Conservation (phyloP, 306 rosid species). For the Gleditsia sinensis region DNA sequence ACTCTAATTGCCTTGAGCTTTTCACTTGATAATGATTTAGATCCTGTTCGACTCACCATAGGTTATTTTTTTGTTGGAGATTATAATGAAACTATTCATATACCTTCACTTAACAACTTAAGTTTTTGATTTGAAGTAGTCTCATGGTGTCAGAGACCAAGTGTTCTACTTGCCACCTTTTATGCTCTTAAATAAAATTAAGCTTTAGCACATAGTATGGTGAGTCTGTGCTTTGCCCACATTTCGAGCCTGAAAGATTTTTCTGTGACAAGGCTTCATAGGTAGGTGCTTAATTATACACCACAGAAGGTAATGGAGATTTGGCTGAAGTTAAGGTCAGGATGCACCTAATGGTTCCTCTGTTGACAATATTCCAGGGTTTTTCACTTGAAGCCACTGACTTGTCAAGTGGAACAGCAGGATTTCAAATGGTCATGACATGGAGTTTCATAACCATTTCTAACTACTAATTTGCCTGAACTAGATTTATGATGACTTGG, state of each 20-base stretch:
- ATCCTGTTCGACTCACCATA: conserved; percentile 37
- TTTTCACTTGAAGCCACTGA: neutral
- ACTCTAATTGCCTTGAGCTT: conserved; percentile 2
- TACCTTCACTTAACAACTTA: no score
- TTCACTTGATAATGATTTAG: conserved; percentile 45
- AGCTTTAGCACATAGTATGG: no score
- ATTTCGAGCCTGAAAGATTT: no score
- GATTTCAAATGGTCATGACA: neutral
- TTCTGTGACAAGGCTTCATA: no score
- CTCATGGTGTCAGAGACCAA: no score
- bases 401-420: neutral
- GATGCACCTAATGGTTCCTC: no score
- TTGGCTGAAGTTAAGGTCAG: neutral
- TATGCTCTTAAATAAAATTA: no score
- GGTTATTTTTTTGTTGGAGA: no score
- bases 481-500: neutral
- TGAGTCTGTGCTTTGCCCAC: no score
- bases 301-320: neutral
- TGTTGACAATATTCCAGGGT: neutral
- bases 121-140: no score
- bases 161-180: no score
- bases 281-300: conserved; percentile 15
- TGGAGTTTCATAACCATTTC: neutral
- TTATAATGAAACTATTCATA: no score
- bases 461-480: neutral